A percentile compares a stretch with the other conserved stretches of the same genome.
These are phyloP conservation scores for Candolleomyces efflorescens DNA, from an alignment of 768 basidiomycete species.

Conservation along the genomic window DNA sequence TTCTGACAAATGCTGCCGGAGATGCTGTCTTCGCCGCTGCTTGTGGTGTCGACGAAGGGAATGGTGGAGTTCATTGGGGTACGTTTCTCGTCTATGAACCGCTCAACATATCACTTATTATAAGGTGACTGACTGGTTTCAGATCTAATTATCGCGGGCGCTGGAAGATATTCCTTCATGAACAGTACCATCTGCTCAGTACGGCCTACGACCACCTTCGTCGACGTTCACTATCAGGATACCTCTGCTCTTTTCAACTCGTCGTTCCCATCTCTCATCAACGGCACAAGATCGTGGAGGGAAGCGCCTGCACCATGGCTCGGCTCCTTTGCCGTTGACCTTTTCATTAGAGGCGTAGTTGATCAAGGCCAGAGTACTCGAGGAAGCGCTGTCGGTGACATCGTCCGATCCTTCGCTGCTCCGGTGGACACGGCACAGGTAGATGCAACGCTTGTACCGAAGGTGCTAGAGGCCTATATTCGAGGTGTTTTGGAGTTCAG, in stretches of 20 bases:
- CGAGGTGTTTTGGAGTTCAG: slow-evolving; percentile 19
- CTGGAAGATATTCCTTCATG: slow-evolving; percentile 13
- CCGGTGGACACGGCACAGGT: background rate
- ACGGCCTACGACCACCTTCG: slow-evolving; percentile 12
- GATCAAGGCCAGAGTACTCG: slow-evolving; percentile 12
- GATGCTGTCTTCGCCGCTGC: slow-evolving; percentile 15
- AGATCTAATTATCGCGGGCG: slow-evolving; percentile 16
- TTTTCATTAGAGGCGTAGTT: slow-evolving; percentile 15
- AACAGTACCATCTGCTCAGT: slow-evolving; percentile 14
- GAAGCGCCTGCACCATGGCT: slow-evolving; percentile 12
- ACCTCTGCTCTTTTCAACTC: slow-evolving; percentile 13
- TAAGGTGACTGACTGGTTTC: background rate
- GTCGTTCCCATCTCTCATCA: slow-evolving; percentile 16
- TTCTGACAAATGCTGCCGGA: background rate
- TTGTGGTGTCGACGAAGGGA: slow-evolving; percentile 10
- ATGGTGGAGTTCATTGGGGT: slow-evolving; percentile 14
- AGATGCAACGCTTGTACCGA: background rate
- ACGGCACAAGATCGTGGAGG: slow-evolving; percentile 9
- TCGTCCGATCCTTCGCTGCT: slow-evolving; percentile 13
- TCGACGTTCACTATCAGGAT: slow-evolving; percentile 15
- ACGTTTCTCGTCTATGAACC: background rate
- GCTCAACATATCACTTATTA: background rate
- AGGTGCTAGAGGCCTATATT: slow-evolving; percentile 13
- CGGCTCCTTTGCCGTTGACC: slow-evolving; percentile 14
- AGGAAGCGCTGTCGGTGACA: slow-evolving; percentile 18